Evolutionary conservation across 192 early-diverging fungal species (phyloP), one percentile per base, ranked within the genome.

Genomic region (Coemansia guatemalensis): DNA sequence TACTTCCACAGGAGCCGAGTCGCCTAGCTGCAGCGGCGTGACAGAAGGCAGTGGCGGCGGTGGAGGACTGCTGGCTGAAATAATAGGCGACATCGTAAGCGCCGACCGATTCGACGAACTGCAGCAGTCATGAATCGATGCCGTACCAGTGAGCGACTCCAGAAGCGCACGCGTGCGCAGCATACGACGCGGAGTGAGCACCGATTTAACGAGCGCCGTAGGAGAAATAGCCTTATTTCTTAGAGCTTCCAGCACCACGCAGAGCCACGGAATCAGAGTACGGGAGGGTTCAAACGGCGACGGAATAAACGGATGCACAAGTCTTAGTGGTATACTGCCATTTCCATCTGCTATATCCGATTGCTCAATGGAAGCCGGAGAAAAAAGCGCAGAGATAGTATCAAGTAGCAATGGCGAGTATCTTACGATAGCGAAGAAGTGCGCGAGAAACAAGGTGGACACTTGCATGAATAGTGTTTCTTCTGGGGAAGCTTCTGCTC

Each of bases 381-480:
- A 56, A 60, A 82, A 77, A 44, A 82, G 65, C 56, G 75, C 70
- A 20, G 62, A 53, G 30, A 73, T 41, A 0, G 71, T 62, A 20
- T 82, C 74, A 47, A 65, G 62, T 12, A 82, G 61, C 58, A 82
- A 53, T 18, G 74, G 68, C 51, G 80, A 74, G 62, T 77, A 68
- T 27, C 65, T 56, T 26, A 82, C 55, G 52, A 76, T 82, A 22
- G 75, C 65, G 41, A 82, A 76, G 41, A 82, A 77, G 65, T 82
- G 80, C 7, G 67, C 63, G 0, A 74, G 53, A 32, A 73, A 77
- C 60, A 82, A 65, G 1, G 75, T 63, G 14, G 68, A 63, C 0
- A 82, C 74, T n/a, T 82, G 76, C 76, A 79, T 79, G 39, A 66
- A 79, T 61, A 79, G 71, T 12, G 80, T 53, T 21, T 82, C 74